Evolutionary conservation across 2,329 filamentous ascomycete genomes (phyloP).

Genomic region (Colletotrichum sublineola): DNA sequence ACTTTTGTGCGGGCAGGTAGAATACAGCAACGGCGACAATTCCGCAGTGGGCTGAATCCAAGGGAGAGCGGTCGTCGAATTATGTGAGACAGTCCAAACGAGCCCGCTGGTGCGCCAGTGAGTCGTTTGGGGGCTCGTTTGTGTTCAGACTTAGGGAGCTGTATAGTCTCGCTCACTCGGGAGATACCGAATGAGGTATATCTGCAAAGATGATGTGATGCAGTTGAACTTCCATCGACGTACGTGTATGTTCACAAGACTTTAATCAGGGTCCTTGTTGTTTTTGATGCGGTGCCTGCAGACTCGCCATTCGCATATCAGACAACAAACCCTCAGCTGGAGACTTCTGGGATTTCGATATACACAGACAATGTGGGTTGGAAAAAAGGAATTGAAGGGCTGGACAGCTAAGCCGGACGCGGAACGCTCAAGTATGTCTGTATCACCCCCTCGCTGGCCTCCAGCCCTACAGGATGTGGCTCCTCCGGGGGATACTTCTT

Average conservation of each 20-base stretch:
- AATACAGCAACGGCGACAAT: not conserved
- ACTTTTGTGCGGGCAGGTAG: not conserved
- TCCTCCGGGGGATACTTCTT: no score
- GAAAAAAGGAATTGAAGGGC: not conserved
- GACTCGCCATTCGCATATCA: not conserved
- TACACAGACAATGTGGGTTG: not conserved
- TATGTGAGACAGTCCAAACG: not conserved
- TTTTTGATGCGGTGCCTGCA: not conserved
- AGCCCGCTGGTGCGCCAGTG: not conserved
- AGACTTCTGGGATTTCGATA: no score
- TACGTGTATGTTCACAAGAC: not conserved
- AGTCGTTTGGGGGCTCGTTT: no score
- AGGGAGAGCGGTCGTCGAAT: not conserved
- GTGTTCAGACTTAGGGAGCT: no score
- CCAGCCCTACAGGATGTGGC: not conserved
- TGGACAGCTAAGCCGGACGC: not conserved
- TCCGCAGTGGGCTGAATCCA: not conserved
- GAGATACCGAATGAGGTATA: no score
- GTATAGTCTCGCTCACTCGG: no score
- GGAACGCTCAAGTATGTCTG: not conserved
- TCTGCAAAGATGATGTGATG: no score
- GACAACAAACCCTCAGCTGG: no score
- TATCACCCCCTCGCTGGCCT: not conserved
- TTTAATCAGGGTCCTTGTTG: no score
- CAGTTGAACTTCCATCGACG: no score